Evolutionary conservation across 495 filamentous ascomycete genomes (phyloP).

Genomic region (Cairneyella variabilis): DNA sequence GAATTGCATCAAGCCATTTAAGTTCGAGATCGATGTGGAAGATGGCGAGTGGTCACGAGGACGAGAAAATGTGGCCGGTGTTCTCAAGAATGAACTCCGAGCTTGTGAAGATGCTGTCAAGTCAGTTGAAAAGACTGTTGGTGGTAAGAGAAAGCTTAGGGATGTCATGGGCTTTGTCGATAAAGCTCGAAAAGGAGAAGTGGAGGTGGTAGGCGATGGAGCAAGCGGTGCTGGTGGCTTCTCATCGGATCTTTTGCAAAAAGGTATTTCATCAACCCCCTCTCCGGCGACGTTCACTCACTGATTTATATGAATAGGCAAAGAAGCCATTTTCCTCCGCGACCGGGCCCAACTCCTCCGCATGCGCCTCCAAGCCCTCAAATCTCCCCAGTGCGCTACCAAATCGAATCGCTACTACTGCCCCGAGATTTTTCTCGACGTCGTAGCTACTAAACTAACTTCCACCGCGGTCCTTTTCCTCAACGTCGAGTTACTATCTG

Average conservation of each 20-base stretch:
- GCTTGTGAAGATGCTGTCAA: conserved; percentile 78
- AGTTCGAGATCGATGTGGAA: conserved; percentile 93
- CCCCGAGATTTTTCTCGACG: conserved; percentile 95
- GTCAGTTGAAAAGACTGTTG: conserved; percentile 66
- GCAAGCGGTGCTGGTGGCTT: conserved; percentile 87
- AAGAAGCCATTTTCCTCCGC: conserved; percentile 88
- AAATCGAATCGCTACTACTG: conserved; percentile 92
- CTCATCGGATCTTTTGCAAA: conserved; percentile 72
- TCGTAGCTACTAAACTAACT: conserved; percentile 91
- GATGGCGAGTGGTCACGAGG: conserved; percentile 83
- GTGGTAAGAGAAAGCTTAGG: conserved; percentile 75
- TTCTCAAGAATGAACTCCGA: conserved; percentile 78
- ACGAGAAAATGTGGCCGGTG: conserved; percentile 68
- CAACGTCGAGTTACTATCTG: conserved; percentile 92
- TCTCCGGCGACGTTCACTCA: background rate
- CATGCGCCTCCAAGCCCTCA: conserved; percentile 82
- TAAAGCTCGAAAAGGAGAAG: conserved; percentile 75
- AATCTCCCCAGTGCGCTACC: conserved; percentile 69
- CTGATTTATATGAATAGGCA: conserved; percentile 46
- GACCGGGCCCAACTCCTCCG: conserved; percentile 85
- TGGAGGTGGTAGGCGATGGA: conserved; percentile 78
- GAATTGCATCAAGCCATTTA: conserved; percentile 98
- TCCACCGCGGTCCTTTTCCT: conserved; percentile 95
- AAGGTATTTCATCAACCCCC: conserved; percentile 50
- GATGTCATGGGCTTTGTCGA: conserved; percentile 94